Conservation (phyloP, 257 asterid genomes). For the Capsicum chinense region DNA sequence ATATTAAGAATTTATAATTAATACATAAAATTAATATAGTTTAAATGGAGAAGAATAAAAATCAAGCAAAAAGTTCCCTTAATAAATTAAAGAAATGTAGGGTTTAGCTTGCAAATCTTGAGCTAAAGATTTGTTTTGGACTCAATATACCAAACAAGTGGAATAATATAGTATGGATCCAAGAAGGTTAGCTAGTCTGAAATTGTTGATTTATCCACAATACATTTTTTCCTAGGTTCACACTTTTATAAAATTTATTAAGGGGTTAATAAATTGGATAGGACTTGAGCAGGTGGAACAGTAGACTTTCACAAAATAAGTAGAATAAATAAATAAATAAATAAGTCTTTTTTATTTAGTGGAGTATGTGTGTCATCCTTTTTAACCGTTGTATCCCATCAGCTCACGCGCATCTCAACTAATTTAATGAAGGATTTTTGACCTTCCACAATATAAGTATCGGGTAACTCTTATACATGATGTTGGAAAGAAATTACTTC, state of each 20-base stretch:
- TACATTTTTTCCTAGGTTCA: constrained; percentile 39
- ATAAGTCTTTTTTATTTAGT: neutral
- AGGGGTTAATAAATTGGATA: constrained; percentile 22
- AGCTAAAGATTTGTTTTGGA: constrained; percentile 3
- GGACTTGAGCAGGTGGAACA: constrained; percentile 23
- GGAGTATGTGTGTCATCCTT: neutral
- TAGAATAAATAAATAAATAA: neutral
- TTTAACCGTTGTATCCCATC: no score
- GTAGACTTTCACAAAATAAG: neutral
- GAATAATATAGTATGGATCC: constrained; percentile 22
- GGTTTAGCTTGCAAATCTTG: constrained; percentile 20
- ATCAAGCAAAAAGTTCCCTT: neutral
- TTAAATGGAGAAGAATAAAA: neutral
- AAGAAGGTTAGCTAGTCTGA: constrained; percentile 29
- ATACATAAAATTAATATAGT: neutral
- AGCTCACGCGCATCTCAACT: no score
- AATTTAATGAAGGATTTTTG: no score
- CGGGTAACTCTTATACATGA: no score
- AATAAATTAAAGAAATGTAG: neutral
- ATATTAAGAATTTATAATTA: neutral
- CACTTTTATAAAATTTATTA: constrained; percentile 33
- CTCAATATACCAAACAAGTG: neutral
- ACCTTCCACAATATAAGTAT: no score
- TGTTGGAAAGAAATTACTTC: no score
- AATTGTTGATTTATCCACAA: constrained; percentile 44